Evolutionary conservation across 2,329 filamentous ascomycete species (phyloP).

Genomic region (Calonectria pteridis): DNA sequence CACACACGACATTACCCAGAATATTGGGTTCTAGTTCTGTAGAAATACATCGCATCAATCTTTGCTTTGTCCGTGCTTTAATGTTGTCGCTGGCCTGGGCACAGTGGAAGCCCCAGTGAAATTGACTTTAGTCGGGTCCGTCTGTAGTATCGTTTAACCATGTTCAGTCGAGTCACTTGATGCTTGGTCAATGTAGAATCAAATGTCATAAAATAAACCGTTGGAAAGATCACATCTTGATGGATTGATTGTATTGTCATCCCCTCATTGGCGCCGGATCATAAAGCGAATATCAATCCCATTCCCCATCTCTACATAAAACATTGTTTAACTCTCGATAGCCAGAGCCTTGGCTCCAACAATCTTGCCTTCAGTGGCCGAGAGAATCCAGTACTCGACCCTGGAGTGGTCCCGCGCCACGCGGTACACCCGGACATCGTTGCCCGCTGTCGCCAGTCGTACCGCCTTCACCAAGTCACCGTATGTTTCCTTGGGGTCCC

Average conservation of each 20-base stretch:
- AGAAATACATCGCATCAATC: not conserved
- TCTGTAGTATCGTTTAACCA: not conserved
- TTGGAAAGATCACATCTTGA: not conserved
- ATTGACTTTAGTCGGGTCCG: not conserved
- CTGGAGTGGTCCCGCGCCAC: constrained; percentile 73
- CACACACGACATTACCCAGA: not conserved
- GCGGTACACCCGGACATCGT: constrained; percentile 80
- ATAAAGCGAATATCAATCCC: not conserved
- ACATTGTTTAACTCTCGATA: constrained; percentile 68
- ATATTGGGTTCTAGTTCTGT: not conserved
- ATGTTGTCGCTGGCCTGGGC: not conserved
- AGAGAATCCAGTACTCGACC: constrained; percentile 86
- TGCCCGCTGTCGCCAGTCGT: constrained; percentile 70
- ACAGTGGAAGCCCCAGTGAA: not conserved
- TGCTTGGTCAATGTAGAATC: not conserved
- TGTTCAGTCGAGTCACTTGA: not conserved
- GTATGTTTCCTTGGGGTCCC: constrained; percentile 81
- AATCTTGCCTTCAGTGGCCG: constrained; percentile 70
- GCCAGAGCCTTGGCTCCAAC: constrained; percentile 84
- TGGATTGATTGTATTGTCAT: not conserved
- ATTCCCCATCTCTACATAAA: not conserved
- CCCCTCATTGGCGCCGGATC: not conserved
- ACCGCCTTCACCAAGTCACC: constrained; percentile 76
- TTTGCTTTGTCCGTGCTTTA: not conserved
- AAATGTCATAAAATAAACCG: not conserved